Evolutionary conservation across 225 moss, liverwort and hornwort genomes (phyloP), one percentile per base, ranked within the genome.

Genomic region (Climacium dendroides): DNA sequence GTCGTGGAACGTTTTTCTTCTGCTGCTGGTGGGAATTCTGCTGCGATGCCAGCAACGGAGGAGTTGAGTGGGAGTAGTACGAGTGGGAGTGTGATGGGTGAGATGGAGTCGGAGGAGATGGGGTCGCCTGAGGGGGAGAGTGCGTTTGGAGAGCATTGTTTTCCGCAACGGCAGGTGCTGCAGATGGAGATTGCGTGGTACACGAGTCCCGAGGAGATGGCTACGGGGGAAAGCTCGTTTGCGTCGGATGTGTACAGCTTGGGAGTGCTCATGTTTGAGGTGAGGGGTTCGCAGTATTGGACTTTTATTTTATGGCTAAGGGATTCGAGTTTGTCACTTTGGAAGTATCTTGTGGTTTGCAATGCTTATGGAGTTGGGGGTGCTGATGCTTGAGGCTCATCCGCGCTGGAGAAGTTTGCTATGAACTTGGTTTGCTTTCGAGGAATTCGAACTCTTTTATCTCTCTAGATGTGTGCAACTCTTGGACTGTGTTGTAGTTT

Each of bases 201-300:
- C 54, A 92, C 94, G 32, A 98, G 98, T 74, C 96, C 97, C 29
- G 98, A 98, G 87, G 98, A 98, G 89, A 86, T 93, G 23, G 65
- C 83, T 25, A 93, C 92, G 29, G 96, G 92, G 72, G 91, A 93
- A 30, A 92, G 88, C 59, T 93, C 92, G 37, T 97, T 95, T 87
- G 95, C 96, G 15, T 95, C 97, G 52, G 98, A 98, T 79, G 90
- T 95, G 54, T 98, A 98, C 62, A 93, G 96, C 73, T 85, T 98
- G 84, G 98, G 98, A 65, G 95, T 98, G 15, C 92, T 98, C 52
- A 91, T 96, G 85, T 98, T 98, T 87, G 98, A 98, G 96, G 98
- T 98, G 58, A 78, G 78, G 4, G 57, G 10, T 37, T 37, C 16
- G 37, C 37, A 55, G 76, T 2, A 76, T 9, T 4, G 20, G 10